These are phyloP conservation scores for Hypoxylon sp. DNA, from an alignment of 2,329 filamentous ascomycete species.

Conservation along the genomic window DNA sequence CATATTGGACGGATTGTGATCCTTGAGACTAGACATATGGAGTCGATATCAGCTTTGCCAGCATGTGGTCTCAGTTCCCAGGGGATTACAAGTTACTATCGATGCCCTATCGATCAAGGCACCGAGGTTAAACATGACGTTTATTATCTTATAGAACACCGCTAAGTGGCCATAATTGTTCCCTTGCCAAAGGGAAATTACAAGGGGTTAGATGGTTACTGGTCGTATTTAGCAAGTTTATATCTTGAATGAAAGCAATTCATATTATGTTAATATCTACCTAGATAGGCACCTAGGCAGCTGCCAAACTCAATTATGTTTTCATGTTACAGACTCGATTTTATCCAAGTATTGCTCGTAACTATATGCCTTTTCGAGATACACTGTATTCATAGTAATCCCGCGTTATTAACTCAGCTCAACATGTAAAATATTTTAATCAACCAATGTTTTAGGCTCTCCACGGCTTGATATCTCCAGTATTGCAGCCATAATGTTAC, in stretches of 20 bases:
- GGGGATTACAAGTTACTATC: background rate
- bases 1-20: background rate
- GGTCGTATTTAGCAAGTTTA: too few species aligned
- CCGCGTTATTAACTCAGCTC: background rate
- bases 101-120: background rate
- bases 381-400: background rate
- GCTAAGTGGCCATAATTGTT: background rate
- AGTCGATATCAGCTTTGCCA: background rate
- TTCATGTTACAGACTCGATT: too few species aligned
- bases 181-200: background rate
- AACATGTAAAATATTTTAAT: background rate
- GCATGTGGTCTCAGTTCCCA: background rate
- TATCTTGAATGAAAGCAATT: too few species aligned
- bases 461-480: background rate
- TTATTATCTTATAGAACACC: background rate
- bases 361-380: too few species aligned
- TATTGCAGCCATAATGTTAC: background rate
- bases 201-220: too few species aligned
- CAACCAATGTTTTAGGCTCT: background rate
- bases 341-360: too few species aligned
- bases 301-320: too few species aligned
- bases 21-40: background rate
- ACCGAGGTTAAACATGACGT: background rate
- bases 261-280: too few species aligned
- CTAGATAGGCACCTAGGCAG: too few species aligned